These are phyloP conservation scores for Candida gorgasii DNA, from an alignment of 805 yeast species.

Conservation along the genomic window DNA sequence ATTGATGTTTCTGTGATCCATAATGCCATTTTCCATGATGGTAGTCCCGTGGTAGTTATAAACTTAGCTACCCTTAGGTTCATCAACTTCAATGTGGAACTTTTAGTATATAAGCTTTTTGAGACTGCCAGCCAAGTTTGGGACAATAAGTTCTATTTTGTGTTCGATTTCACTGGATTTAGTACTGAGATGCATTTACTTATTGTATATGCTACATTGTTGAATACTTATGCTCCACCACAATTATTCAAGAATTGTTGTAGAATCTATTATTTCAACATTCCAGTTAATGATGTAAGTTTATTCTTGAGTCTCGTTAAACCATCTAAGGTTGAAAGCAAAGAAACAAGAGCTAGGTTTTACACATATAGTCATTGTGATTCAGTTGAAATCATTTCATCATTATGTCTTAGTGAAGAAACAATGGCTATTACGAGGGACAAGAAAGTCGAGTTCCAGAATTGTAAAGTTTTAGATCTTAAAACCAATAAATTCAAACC, in stretches of 20 bases:
- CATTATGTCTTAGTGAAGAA: constrained; percentile 36
- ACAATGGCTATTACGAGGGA: constrained; percentile 38
- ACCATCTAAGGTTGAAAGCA: constrained; percentile 17
- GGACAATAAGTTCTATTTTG: constrained; percentile 62
- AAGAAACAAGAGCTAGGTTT: constrained; percentile 19
- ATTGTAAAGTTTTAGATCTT: constrained; percentile 49
- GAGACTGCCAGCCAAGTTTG: constrained; percentile 71
- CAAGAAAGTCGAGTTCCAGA: constrained; percentile 34
- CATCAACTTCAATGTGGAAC: constrained; percentile 45
- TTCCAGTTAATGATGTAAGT: constrained; percentile 35
- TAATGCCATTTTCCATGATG: constrained; percentile 70
- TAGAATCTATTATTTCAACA: constrained; percentile 52
- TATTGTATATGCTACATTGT: constrained; percentile 30
- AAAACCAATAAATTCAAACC: constrained; percentile 54
- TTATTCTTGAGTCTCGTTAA: constrained; percentile 24
- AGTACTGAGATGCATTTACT: constrained; percentile 23
- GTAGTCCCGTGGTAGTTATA: constrained; percentile 65
- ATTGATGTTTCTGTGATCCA: constrained; percentile 51
- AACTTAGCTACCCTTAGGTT: constrained; percentile 37
- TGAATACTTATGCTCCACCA: constrained; percentile 51
- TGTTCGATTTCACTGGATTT: constrained; percentile 71
- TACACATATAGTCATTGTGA: constrained; percentile 38
- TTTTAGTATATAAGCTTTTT: constrained; percentile 57
- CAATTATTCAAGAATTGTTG: constrained; percentile 53
- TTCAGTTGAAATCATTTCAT: constrained; percentile 31